Base-by-base conservation (phyloP, 1,284 basidiomycete genomes). In the Mycocalia duriaeana region DNA sequence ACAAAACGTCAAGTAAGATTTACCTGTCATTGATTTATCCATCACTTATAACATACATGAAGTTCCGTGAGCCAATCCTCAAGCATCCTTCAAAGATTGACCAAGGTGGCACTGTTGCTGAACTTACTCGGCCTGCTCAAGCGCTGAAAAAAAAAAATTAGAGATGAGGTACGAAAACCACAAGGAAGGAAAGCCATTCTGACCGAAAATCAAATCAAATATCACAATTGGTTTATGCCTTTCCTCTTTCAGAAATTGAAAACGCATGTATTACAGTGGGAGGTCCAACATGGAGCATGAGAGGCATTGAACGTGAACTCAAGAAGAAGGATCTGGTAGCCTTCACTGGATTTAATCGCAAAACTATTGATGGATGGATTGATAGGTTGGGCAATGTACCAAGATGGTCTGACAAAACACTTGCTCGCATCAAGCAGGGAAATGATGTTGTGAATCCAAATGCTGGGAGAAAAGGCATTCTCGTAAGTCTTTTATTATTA, bases 151-250 rank as follows among this genome's bases (percentile, higher is more conserved):
- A 46, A 31, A 50, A 51, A 37, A 36, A 54, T 16, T 46, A 37
- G 28, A 51, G 53, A 22, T n/a, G 44, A 16, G 53, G 55, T 26
- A 53, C 51, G n/a, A 47, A 50, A 40, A 58, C 57, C 13, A 45
- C 49, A 20, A 57, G 55, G 28, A 26, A 45, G 46, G 51, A 49
- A 39, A 35, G 42, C 19, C 22, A 34, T 40, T 16, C 24, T 13
- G 57, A n/a, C n/a, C n/a, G n/a, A n/a, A n/a, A n/a, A n/a, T n/a
- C n/a, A n/a, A n/a, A n/a, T 57, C 19, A 54, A 47, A 46, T 57
- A 62, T 39, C 37, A 45, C 7, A 60, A 62, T 44, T 62, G 59
- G 60, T 45, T 53, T 19, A 51, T 51, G 26, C 61, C 59, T 22
- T 54, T 62, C 25, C 28, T 44, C n/a, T n/a, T n/a, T n/a, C n/a